phyloP scores from a whole-genome alignment of 2,329 filamentous ascomycete genomes.

The Fusarium citri region DNA sequence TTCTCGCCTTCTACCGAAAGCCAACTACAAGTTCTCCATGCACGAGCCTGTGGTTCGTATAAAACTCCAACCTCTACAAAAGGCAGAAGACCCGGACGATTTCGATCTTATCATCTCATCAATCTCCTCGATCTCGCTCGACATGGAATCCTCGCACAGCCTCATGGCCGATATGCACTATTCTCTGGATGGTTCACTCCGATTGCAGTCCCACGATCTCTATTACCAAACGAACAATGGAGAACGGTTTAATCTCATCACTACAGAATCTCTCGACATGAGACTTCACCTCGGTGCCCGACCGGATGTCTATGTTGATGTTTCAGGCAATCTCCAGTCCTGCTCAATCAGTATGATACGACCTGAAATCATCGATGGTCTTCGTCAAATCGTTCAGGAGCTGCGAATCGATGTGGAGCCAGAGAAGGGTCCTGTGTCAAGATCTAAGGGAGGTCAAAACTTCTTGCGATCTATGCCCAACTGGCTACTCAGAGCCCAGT shows the following conservation, averaged over 20 bases:
- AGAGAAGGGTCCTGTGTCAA: constrained; percentile 63
- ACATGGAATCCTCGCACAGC: constrained; percentile 96
- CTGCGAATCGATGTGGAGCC: constrained; percentile 77
- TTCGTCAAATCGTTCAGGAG: constrained; percentile 91
- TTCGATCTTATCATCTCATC: constrained; percentile 96
- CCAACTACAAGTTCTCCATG: constrained; percentile 93
- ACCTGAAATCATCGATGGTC: constrained; percentile 90
- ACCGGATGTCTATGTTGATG: constrained; percentile 85
- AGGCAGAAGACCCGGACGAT: constrained; percentile 75
- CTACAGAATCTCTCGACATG: constrained; percentile 88
- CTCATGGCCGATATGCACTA: constrained; percentile 87
- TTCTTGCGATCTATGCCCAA: constrained; percentile 81
- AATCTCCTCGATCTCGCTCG: constrained; percentile 91
- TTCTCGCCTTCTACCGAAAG: constrained; percentile 91
- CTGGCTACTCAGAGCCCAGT: constrained; percentile 85
- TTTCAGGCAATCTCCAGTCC: constrained; percentile 83
- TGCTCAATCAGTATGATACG: constrained; percentile 91
- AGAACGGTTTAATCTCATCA: constrained; percentile 85
- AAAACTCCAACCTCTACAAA: constrained; percentile 81
- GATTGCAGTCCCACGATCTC: constrained; percentile 86
- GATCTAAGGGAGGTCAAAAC: constrained; percentile 67
- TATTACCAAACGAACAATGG: constrained; percentile 94
- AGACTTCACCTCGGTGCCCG: constrained; percentile 87
- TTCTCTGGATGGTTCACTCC: constrained; percentile 82
- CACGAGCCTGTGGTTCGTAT: constrained; percentile 96